Evolutionary conservation across 148 eudicot genomes (phyloP).

Genomic region (Bassia scoparia): DNA sequence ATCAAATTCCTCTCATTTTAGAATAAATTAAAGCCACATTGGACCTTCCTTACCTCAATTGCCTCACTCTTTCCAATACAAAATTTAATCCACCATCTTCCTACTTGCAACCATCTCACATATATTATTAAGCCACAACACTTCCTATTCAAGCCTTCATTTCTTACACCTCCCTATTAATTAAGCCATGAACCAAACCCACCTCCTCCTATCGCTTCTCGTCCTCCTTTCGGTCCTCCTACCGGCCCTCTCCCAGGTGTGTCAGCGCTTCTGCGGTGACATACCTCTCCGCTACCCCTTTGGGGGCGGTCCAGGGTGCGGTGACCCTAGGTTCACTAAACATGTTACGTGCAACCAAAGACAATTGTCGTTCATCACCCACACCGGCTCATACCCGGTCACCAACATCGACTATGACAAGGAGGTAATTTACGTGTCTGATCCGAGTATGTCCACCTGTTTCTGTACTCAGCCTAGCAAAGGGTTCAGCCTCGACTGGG

Average conservation of each 20-base stretch:
- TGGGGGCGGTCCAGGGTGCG: slow-evolving; percentile 72
- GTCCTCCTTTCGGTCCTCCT: slow-evolving; percentile 30
- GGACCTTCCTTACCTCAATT: slow-evolving; percentile 16
- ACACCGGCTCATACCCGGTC: slow-evolving; percentile 67
- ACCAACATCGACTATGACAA: slow-evolving; percentile 59
- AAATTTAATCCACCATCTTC: not conserved
- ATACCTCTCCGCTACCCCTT: slow-evolving; percentile 74
- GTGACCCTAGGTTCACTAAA: slow-evolving; percentile 70
- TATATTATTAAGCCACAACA: not conserved
- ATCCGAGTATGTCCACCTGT: slow-evolving; percentile 86
- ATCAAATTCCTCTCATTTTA: slow-evolving; percentile 22
- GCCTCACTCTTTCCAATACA: slow-evolving; percentile 10
- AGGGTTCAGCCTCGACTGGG: slow-evolving; percentile 79
- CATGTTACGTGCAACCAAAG: slow-evolving; percentile 47
- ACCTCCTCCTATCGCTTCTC: slow-evolving; percentile 24
- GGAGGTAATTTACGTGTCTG: slow-evolving; percentile 56
- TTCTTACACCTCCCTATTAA: not conserved
- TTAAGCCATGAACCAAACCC: slow-evolving; percentile 30
- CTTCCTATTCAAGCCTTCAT: not conserved
- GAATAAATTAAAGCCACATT: slow-evolving; percentile 8
- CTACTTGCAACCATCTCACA: not conserved
- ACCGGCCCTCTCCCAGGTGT: slow-evolving; percentile 50
- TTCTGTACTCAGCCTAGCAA: slow-evolving; percentile 58
- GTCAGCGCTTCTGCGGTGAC: slow-evolving; percentile 60
- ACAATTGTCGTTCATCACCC: slow-evolving; percentile 60